Base-by-base conservation (phyloP, 306 rosid genomes). In the Biancaea sappan region DNA sequence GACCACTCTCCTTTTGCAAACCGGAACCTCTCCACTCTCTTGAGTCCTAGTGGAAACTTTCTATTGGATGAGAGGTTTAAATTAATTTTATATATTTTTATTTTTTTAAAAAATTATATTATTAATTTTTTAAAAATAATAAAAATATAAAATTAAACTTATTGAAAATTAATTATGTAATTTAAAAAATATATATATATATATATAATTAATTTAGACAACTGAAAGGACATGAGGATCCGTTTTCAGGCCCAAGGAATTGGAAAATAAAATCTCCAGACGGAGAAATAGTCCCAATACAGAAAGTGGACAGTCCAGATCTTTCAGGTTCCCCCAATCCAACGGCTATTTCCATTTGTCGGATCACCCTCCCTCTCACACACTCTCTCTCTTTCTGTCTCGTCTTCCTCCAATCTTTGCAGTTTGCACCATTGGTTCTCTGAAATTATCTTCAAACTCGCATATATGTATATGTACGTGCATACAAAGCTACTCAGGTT, bases 291-390 rank as follows among this genome's bases (percentile, higher is more conserved):
- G 18, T 11, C 68, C 18, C 74, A 22, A 72, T 56, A 26, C 0
- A 12, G 12, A 37, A 72, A 18, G 24, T 83, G 4, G 21, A 84
- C 87, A 72, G 93, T 66, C n/a, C 3, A 18, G 81, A 87, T 91
- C 62, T 28, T 22, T 52, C 34, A 4, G 67, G 60, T 1, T n/a
- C 28, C 4, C n/a, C 43, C 48, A 52, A 94, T 86, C 94, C 12
- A 58, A 89, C 97, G 91, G 92, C 26, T n/a, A 1, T 1, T 0
- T 66, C 46, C 72, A 35, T 74, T 69, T 69, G 76, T 75, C 52
- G 8, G 79, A 47, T 66, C 75, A 58, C 69, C 66, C 26, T 38
- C 63, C 63, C 52, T 69, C 79, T 71, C 14, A 8, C 46, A 8
- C 66, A n/a, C 0, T 56, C 37, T 41, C 74, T 71, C 53, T 60